phyloP scores from a whole-genome alignment of 768 basidiomycete genomes.

The Leccinum pellstonianum region DNA sequence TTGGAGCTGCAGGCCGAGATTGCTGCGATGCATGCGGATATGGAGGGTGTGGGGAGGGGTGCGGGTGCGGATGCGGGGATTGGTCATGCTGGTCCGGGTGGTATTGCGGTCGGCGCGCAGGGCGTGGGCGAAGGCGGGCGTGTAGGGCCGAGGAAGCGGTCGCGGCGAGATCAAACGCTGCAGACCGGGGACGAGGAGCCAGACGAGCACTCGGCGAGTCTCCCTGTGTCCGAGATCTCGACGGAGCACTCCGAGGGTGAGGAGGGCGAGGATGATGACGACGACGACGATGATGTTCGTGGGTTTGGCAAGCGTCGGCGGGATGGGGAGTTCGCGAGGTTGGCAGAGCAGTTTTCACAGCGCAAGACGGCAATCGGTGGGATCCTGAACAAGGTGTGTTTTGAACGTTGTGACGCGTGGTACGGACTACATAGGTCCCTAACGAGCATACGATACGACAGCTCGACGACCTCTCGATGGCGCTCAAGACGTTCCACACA shows the following conservation, averaged over 20 bases:
- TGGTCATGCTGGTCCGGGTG: slow-evolving; percentile 1
- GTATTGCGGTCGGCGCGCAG: slow-evolving; percentile 27
- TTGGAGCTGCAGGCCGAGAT: slow-evolving; percentile 71
- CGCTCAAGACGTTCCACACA: too few species aligned
- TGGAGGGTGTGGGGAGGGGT: slow-evolving; percentile 55
- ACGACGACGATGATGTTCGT: slow-evolving; percentile 43
- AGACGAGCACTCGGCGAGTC: slow-evolving; percentile 19
- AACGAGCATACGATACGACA: too few species aligned
- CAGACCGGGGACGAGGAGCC: slow-evolving; percentile 30
- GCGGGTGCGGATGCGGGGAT: slow-evolving; percentile 1
- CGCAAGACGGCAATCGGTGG: slow-evolving; percentile 65
- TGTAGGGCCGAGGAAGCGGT: slow-evolving; percentile 19
- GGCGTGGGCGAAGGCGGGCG: slow-evolving; percentile 16
- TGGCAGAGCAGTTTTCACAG: slow-evolving; percentile 63
- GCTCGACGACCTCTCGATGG: too few species aligned
- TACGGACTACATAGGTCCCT: too few species aligned
- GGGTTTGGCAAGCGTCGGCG: slow-evolving; percentile 53
- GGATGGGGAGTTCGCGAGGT: slow-evolving; percentile 64
- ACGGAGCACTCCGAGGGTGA: slow-evolving; percentile 35
- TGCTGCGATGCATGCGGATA: slow-evolving; percentile 67
- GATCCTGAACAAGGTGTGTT: slow-evolving; percentile 69
- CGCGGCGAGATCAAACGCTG: slow-evolving; percentile 36
- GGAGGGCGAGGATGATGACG: slow-evolving; percentile 35
- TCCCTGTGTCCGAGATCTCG: slow-evolving; percentile 24
- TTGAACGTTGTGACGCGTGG: too few species aligned